Base-by-base conservation (phyloP, 106 monocot species). In the Vanilla planifolia region DNA sequence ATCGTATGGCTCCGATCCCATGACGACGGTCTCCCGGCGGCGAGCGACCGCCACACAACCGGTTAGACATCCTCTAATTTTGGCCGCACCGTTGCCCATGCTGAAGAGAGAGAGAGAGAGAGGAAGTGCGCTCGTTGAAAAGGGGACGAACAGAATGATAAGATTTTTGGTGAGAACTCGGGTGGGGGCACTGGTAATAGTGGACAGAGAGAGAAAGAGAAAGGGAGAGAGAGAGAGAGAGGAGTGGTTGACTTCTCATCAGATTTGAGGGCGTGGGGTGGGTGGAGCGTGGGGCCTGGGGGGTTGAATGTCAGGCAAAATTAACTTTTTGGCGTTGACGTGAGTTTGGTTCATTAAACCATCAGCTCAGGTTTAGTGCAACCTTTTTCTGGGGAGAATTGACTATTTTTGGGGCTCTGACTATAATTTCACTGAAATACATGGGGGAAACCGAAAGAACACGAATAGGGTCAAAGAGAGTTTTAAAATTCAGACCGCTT, bases 61-160 rank as follows among this genome's bases (percentile, higher is more conserved):
- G 9, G 64, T 26, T 44, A 52, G 43, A 69, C 75, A 69, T 55
- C 29, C 22, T 55, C 39, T 64, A 46, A 69, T 64, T 51, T 73
- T 77, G 53, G 71, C 75, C 20, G 62, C 67, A 62, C 74, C 71
- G 75, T 67, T 71, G 33, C 83, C 83, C 83, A 83, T 83, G 48
- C 0, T 33, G 6, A 35, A n/a, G 20, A 57, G 8, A 17, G 20
- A 55, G 27, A 55, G 37, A 37, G 37, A 37, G 37, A 37, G 37
- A 37, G 37, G n/a, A 30, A 8, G 53, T n/a, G 27, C 8, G 50
- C 9, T 10, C 8, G 50, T 25, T 50, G 50, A 6, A 25, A 25
- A 25, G 16, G 25, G 19, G 24, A 48, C 9, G 48, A n/a, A n/a
- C n/a, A n/a, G 50, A 50, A 50, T 50, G 25, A 26, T 11, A 50